These are phyloP conservation scores for Penicillium riverlandense DNA, from an alignment of 495 filamentous ascomycete genomes.

Conservation along the genomic window DNA sequence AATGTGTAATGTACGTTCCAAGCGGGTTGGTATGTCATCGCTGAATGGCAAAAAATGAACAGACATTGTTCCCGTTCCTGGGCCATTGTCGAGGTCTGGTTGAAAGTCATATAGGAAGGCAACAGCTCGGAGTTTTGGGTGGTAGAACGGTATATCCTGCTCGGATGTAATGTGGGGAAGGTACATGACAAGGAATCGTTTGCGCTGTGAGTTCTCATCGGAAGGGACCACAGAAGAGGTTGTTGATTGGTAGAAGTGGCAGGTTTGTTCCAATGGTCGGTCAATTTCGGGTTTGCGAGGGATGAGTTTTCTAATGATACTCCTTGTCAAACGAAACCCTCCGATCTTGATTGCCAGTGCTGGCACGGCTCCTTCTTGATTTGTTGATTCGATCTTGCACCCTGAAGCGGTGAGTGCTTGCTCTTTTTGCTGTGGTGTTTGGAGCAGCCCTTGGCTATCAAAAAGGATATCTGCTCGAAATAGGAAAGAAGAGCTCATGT, in stretches of 20 bases:
- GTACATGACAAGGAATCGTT: slow-evolving; percentile 61
- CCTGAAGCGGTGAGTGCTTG: slow-evolving; percentile 4
- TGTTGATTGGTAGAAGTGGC: slow-evolving; percentile 51
- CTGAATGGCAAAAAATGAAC: slow-evolving; percentile 21
- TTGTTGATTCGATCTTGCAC: not conserved
- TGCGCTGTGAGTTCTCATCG: not conserved
- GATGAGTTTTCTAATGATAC: slow-evolving; percentile 65
- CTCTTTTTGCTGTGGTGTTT: slow-evolving; percentile 23
- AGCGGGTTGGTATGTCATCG: slow-evolving; percentile 35
- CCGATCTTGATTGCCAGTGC: slow-evolving; percentile 31
- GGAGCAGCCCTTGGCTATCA: slow-evolving; percentile 35
- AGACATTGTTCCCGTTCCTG: slow-evolving; percentile 20
- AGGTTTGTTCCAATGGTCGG: slow-evolving; percentile 68
- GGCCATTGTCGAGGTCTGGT: not conserved
- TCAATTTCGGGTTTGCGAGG: slow-evolving; percentile 77
- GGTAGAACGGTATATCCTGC: slow-evolving; percentile 74
- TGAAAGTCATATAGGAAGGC: slow-evolving; percentile 65
- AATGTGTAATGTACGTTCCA: slow-evolving; percentile 63
- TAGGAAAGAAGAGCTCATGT: slow-evolving; percentile 74
- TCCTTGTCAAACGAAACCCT: slow-evolving; percentile 49
- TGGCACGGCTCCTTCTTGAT: not conserved
- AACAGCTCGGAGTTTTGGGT: slow-evolving; percentile 64
- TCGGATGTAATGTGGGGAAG: slow-evolving; percentile 59
- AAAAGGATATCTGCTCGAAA: slow-evolving; percentile 82
- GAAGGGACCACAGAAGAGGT: not conserved